Evolutionary conservation across 768 basidiomycete species (phyloP).

Genomic region (Podaxis sp.): DNA sequence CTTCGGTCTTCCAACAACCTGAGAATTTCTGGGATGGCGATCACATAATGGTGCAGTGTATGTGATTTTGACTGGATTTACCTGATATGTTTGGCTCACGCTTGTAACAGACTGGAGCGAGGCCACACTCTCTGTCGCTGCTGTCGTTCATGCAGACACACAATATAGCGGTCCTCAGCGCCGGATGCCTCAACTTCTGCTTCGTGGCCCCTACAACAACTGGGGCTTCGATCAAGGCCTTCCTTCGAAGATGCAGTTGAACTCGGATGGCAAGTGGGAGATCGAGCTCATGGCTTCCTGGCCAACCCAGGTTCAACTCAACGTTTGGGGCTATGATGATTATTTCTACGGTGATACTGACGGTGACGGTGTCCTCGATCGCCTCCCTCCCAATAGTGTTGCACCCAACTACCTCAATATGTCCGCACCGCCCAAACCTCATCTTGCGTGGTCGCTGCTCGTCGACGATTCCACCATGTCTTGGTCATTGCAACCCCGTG

Average conservation of each 20-base stretch:
- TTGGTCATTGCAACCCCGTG: constrained; percentile 82
- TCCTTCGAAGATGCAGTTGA: constrained; percentile 63
- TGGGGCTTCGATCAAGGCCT: constrained; percentile 93
- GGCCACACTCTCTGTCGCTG: constrained; percentile 56
- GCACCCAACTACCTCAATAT: constrained; percentile 90
- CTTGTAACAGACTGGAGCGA: constrained; percentile 71
- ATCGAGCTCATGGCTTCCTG: constrained; percentile 87
- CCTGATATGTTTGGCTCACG: neutral
- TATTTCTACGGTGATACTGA: constrained; percentile 93
- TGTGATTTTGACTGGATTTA: constrained; percentile 25
- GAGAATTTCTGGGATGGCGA: constrained; percentile 75
- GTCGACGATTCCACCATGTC: constrained; percentile 76
- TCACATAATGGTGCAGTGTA: constrained; percentile 90
- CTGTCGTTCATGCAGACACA: constrained; percentile 77
- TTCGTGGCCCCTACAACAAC: constrained; percentile 85
- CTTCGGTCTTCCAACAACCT: constrained; percentile 50
- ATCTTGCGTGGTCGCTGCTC: constrained; percentile 83
- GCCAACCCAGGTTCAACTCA: constrained; percentile 89
- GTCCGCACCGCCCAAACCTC: constrained; percentile 85
- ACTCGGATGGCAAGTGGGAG: constrained; percentile 71
- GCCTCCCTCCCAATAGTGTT: constrained; percentile 84
- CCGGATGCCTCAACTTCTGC: constrained; percentile 84
- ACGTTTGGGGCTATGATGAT: constrained; percentile 88
- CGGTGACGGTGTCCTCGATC: constrained; percentile 84
- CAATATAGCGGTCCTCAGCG: constrained; percentile 56